These are phyloP conservation scores for Pythium aquatile DNA, from an alignment of 352 stramenopile genomes.

Conservation along the genomic window DNA sequence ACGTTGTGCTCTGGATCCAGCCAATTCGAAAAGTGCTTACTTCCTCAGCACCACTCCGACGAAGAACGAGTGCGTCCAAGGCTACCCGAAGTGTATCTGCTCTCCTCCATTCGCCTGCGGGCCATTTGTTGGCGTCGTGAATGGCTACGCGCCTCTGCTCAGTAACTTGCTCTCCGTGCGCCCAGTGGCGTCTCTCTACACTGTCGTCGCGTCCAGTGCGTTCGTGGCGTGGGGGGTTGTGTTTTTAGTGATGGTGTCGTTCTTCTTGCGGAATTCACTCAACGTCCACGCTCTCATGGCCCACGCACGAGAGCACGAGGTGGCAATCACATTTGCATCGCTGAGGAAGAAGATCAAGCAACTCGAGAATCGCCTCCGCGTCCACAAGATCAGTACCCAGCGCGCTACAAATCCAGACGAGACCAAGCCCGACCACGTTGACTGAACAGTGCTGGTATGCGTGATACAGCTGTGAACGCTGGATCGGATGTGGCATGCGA, in stretches of 20 bases:
- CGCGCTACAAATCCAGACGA: background rate
- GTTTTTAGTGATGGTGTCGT: constrained; percentile 34
- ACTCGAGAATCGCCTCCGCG: constrained; percentile 51
- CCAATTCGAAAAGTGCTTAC: constrained; percentile 37
- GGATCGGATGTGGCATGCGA: too few relatives aligned
- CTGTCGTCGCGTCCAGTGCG: constrained; percentile 35
- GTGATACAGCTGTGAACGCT: too few relatives aligned
- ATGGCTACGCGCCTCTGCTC: constrained; percentile 47
- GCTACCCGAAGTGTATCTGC: constrained; percentile 67
- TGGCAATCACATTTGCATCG: constrained; percentile 47
- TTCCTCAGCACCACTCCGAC: constrained; percentile 28
- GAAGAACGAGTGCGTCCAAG: constrained; percentile 32
- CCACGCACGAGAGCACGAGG: constrained; percentile 45
- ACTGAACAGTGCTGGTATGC: background rate
- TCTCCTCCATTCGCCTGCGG: constrained; percentile 45
- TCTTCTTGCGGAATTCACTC: constrained; percentile 60
- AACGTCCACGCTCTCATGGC: constrained; percentile 44
- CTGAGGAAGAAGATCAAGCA: constrained; percentile 63
- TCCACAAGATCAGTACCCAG: constrained; percentile 39
- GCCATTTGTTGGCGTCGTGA: constrained; percentile 42
- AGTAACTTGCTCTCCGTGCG: constrained; percentile 29
- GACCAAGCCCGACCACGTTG: background rate
- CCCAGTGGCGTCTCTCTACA: constrained; percentile 36
- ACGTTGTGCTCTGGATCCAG: constrained; percentile 35
- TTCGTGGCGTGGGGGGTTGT: constrained; percentile 43